phyloP scores from a whole-genome alignment of 306 rosid species.

The Gleditsia sinensis region DNA sequence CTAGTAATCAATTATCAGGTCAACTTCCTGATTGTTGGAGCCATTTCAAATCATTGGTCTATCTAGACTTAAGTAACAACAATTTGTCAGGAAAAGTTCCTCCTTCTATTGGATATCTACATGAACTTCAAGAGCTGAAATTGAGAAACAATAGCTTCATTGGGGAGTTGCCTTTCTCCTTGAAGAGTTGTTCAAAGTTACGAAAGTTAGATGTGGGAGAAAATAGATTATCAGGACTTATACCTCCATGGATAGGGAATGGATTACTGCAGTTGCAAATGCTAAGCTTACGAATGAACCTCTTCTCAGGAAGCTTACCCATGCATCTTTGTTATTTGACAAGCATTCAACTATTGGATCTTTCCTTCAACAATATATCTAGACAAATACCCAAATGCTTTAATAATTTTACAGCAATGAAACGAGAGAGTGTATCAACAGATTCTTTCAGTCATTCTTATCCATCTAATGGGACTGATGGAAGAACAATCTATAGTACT shows the following conservation, averaged over 20 bases:
- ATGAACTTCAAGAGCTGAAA: conserved; percentile 4
- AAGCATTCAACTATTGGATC: conserved; percentile 20
- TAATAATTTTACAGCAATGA: conserved; percentile 29
- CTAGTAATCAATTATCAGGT: neutral
- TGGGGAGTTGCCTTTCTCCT: neutral
- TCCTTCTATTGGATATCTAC: neutral
- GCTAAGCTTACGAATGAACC: conserved; percentile 23
- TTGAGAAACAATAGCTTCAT: conserved; percentile 21
- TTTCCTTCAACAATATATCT: conserved; percentile 15
- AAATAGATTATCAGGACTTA: conserved; percentile 10
- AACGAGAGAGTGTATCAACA: conserved; percentile 3
- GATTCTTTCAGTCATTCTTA: neutral
- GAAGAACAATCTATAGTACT: too few relatives aligned
- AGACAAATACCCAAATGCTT: conserved; percentile 26
- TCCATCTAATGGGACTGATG: too few relatives aligned
- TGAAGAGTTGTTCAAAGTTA: conserved; percentile 26
- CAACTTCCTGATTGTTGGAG: conserved; percentile 32
- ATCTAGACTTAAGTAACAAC: conserved; percentile 34
- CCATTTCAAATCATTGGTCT: conserved; percentile 9
- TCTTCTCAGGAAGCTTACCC: conserved; percentile 16
- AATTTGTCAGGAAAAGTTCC: conserved; percentile 24
- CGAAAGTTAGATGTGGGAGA: conserved; percentile 16
- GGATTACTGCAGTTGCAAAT: neutral
- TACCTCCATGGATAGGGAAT: conserved; percentile 38
- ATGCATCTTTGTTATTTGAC: conserved; percentile 9